phyloP scores from a whole-genome alignment of 2,329 filamentous ascomycete species.

The Hypoxylon rubiginosum region DNA sequence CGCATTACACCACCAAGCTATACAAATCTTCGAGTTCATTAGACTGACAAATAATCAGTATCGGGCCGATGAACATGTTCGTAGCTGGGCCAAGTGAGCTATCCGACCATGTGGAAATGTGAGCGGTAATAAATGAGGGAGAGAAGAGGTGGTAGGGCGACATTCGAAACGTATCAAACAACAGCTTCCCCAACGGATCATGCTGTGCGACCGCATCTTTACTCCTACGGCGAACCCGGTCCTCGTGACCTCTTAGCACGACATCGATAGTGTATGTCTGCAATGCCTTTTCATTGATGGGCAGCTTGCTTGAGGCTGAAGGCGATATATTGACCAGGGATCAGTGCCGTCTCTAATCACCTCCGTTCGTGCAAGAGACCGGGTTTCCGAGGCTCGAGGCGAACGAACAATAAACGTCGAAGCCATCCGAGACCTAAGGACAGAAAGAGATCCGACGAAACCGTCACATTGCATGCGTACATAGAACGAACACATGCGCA shows the following conservation, averaged over 20 bases:
- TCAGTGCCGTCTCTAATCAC: slow-evolving; percentile 3
- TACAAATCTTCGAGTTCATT: neutral
- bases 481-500: slow-evolving; percentile 12
- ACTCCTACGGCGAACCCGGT: slow-evolving; percentile 1
- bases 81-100: slow-evolving; percentile 1
- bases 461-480: slow-evolving; percentile 29
- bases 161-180: slow-evolving; percentile 20
- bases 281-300: slow-evolving; percentile 17
- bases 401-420: slow-evolving; percentile 22
- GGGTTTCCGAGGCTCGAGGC: slow-evolving; percentile 17
- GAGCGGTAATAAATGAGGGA: slow-evolving; percentile 1
- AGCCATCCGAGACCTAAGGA: slow-evolving; percentile 6
- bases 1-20: neutral
- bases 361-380: slow-evolving; percentile 7
- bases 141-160: slow-evolving; percentile 8
- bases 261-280: slow-evolving; percentile 8
- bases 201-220: slow-evolving; percentile 23
- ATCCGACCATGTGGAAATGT: slow-evolving; percentile 9
- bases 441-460: neutral
- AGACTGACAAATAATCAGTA: slow-evolving; percentile 14
- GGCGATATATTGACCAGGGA: slow-evolving; percentile 12
- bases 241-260: slow-evolving; percentile 14
- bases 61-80: slow-evolving; percentile 20
- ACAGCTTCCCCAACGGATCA: slow-evolving; percentile 13
- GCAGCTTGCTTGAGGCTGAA: slow-evolving; percentile 5